These are phyloP conservation scores for Mycena floridula DNA, from an alignment of 768 basidiomycete genomes.

Conservation along the genomic window DNA sequence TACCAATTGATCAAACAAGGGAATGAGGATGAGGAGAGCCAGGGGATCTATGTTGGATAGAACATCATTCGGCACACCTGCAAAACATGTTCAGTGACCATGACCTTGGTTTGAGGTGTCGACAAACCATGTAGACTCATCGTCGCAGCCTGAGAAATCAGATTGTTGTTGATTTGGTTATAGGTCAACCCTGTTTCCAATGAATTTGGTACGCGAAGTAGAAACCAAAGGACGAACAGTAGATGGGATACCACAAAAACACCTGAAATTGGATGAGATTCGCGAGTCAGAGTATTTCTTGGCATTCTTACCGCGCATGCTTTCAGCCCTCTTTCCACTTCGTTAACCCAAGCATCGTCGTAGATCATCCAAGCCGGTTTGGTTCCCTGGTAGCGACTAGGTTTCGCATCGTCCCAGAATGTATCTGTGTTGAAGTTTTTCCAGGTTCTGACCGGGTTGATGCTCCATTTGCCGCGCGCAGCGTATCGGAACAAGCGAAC, in stretches of 20 bases:
- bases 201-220: neutral
- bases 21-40: conserved; percentile 65
- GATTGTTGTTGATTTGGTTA: conserved; percentile 50
- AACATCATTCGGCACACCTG: conserved; percentile 53
- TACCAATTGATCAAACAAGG: conserved; percentile 45
- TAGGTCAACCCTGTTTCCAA: conserved; percentile 45
- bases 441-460: conserved; percentile 44
- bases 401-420: conserved; percentile 73
- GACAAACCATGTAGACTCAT: conserved; percentile 45
- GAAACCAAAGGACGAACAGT: conserved; percentile 36
- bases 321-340: conserved; percentile 65
- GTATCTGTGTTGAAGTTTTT: conserved; percentile 47
- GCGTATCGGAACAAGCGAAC: conserved; percentile 43
- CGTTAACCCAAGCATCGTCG: conserved; percentile 77
- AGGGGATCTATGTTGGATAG: conserved; percentile 71
- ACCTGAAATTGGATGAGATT: conserved; percentile 60
- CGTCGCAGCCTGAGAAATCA: conserved; percentile 50
- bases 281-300: conserved; percentile 44
- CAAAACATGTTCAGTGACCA: too few species aligned
- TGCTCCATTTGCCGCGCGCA: conserved; percentile 44
- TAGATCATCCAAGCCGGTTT: conserved; percentile 70
- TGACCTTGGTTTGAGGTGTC: too few species aligned
- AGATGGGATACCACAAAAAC: conserved; percentile 58
- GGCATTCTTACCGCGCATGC: too few species aligned
- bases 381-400: conserved; percentile 39